phyloP scores from a whole-genome alignment of 805 yeast genomes.

The Starmera amethionina region DNA sequence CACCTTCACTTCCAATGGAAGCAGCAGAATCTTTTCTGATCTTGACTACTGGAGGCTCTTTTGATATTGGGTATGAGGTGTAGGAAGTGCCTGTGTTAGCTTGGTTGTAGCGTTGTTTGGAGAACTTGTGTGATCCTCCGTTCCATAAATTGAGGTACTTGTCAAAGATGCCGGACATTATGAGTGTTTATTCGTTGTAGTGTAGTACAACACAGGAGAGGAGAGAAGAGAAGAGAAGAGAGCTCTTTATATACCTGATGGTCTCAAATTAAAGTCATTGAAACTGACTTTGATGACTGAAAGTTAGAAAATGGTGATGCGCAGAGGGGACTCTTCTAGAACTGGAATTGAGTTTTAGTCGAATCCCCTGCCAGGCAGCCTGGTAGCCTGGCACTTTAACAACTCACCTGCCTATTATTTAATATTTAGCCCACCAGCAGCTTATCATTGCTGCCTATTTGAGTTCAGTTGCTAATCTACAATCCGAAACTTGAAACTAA shows the following conservation, averaged over 20 bases:
- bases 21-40: not conserved
- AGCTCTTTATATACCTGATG: not conserved
- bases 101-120: slow-evolving; percentile 9
- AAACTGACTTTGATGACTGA: too few relatives aligned
- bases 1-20: not conserved
- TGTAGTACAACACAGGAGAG: not conserved
- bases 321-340: too few relatives aligned
- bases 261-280: too few relatives aligned
- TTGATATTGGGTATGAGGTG: not conserved
- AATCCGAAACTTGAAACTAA: too few relatives aligned
- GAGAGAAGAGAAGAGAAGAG: not conserved
- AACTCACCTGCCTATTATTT: too few relatives aligned
- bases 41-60: not conserved
- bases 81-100: slow-evolving; percentile 8
- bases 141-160: slow-evolving; percentile 17
- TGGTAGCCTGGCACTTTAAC: too few relatives aligned
- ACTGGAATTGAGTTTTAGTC: too few relatives aligned
- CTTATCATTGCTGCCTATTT: too few relatives aligned
- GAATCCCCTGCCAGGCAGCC: too few relatives aligned
- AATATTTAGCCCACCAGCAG: too few relatives aligned
- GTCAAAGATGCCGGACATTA: slow-evolving; percentile 21
- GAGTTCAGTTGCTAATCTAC: too few relatives aligned
- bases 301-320: too few relatives aligned
- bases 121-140: slow-evolving; percentile 7
- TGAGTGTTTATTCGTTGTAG: slow-evolving; percentile 1